Conservation (phyloP, 352 stramenopile species). For the Phytophthora ohioensis region DNA sequence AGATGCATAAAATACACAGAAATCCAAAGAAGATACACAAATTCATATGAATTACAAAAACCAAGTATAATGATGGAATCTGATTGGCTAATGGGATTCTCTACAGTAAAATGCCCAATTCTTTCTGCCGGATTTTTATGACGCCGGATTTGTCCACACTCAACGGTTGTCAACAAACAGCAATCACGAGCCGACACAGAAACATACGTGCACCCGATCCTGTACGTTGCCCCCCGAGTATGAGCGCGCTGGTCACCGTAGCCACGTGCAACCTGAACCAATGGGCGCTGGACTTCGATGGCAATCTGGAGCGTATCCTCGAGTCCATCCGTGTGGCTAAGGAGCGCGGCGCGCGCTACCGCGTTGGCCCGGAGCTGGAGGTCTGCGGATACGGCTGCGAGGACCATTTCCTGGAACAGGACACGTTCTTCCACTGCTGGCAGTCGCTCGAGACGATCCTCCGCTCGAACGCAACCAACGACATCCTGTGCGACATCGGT, state of each 20-base stretch:
- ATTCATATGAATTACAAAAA: too few species aligned
- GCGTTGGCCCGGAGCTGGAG: slow-evolving; percentile 98
- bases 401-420: slow-evolving; percentile 98
- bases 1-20: too few species aligned
- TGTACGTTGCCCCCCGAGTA: slow-evolving; percentile 20
- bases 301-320: slow-evolving; percentile 95
- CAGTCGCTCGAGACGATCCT: slow-evolving; percentile 93
- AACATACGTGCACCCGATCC: neutral
- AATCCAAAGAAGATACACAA: too few species aligned
- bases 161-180: slow-evolving; percentile 1
- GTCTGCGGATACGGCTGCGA: slow-evolving; percentile 99
- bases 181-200: neutral
- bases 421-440: slow-evolving; percentile 99
- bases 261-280: slow-evolving; percentile 99
- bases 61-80: too few species aligned
- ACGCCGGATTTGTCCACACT: too few species aligned
- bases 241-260: slow-evolving; percentile 93
- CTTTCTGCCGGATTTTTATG: too few species aligned
- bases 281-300: slow-evolving; percentile 99
- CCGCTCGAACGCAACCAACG: slow-evolving; percentile 88
- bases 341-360: slow-evolving; percentile 86
- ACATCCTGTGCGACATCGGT: slow-evolving; percentile 98
- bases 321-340: slow-evolving; percentile 93
- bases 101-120: too few species aligned
- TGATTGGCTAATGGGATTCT: too few species aligned